phyloP scores from a whole-genome alignment of 257 asterid genomes.

The Cinchona pubescens region DNA sequence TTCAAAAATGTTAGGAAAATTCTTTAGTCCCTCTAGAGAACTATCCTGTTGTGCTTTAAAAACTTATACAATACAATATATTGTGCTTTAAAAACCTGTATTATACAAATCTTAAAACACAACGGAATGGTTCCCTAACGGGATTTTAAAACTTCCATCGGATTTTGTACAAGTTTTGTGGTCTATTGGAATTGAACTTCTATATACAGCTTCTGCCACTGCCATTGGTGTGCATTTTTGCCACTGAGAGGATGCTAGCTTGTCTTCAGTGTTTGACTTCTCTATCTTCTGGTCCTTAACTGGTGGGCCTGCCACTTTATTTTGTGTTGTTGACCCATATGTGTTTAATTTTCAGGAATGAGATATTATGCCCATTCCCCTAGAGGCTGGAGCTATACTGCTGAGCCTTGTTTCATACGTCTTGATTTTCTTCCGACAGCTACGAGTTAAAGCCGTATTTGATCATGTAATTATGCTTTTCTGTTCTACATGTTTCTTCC shows the following conservation, averaged over 20 bases:
- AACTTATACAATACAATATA: too few species aligned
- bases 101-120: too few species aligned
- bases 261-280: not conserved
- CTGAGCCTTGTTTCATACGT: not conserved
- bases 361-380: not conserved
- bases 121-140: too few species aligned
- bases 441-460: not conserved
- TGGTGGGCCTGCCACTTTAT: not conserved
- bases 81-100: too few species aligned
- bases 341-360: not conserved
- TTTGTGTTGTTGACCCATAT: not conserved
- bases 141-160: too few species aligned
- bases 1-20: too few species aligned
- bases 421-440: not conserved
- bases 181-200: not conserved
- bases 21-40: too few species aligned
- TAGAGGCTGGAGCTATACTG: not conserved
- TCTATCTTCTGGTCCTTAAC: not conserved
- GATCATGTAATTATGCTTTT: not conserved
- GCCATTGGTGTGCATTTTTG: not conserved
- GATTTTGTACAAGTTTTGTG: too few species aligned
- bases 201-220: not conserved
- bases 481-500: slow-evolving; percentile 1
- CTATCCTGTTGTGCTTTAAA: too few species aligned
- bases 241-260: not conserved